phyloP scores from a whole-genome alignment of 257 asterid species.

The Fraxinus pennsylvanica region DNA sequence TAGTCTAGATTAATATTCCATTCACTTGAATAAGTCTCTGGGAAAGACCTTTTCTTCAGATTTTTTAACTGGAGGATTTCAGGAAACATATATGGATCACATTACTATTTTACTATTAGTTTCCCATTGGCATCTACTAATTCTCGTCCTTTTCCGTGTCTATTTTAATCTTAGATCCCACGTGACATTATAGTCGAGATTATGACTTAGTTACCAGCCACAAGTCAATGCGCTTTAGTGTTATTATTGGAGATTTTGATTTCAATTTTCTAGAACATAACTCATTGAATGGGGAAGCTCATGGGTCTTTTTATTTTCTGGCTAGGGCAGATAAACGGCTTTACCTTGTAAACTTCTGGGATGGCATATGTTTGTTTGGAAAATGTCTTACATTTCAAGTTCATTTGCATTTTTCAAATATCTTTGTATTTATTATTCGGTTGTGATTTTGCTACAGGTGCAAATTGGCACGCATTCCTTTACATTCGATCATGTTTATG shows the following conservation, averaged over 20 bases:
- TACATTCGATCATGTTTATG: slow-evolving; percentile 96
- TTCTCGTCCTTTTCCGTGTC: not conserved
- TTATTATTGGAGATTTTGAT: not conserved
- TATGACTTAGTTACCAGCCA: not conserved
- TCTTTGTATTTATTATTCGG: slow-evolving; percentile 5
- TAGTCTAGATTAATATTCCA: not conserved
- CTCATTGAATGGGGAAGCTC: not conserved
- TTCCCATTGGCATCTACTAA: not conserved
- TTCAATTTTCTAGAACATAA: not conserved
- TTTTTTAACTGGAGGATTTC: not conserved
- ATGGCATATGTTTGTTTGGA: not conserved
- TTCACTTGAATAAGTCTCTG: not conserved
- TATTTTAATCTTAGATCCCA: not conserved
- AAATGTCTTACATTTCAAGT: not conserved
- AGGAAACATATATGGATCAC: not conserved
- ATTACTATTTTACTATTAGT: not conserved
- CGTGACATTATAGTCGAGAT: not conserved
- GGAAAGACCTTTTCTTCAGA: not conserved
- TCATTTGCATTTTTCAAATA: not conserved
- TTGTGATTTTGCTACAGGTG: slow-evolving; percentile 51
- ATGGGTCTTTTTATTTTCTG: not conserved
- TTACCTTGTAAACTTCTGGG: not conserved
- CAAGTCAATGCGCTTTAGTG: not conserved
- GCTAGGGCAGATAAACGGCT: not conserved
- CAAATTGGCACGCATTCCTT: slow-evolving; percentile 93